A percentile compares a stretch with the other conserved stretches of the same genome.
These are phyloP conservation scores for Mortierella sp. DNA, from an alignment of 371 early-diverging fungal genomes.

Conservation along the genomic window DNA sequence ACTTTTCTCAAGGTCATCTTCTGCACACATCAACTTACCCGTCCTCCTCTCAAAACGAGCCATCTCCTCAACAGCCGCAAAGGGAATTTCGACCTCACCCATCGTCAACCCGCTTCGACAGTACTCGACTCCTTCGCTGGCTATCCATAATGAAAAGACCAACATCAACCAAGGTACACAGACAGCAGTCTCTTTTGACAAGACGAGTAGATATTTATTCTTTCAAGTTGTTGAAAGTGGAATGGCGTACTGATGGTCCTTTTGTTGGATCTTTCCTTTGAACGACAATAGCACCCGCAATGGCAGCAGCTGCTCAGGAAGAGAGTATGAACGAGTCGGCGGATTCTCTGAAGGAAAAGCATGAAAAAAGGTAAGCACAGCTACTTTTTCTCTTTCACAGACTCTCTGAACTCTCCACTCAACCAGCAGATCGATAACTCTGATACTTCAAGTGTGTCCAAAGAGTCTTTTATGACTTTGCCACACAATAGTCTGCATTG, in stretches of 20 bases:
- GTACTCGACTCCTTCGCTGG: slow-evolving; percentile 35
- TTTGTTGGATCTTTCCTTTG: not conserved
- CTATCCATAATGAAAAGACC: slow-evolving; percentile 43
- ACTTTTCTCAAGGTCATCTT: not conserved
- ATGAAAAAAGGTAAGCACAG: slow-evolving; percentile 31
- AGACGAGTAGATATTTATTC: too few species aligned
- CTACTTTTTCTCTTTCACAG: not conserved
- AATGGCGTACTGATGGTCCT: not conserved
- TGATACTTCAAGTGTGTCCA: not conserved
- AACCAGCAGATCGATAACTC: too few species aligned
- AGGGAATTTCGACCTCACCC: not conserved
- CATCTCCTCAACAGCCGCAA: not conserved
- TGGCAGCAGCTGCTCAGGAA: slow-evolving; percentile 35
- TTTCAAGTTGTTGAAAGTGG: not conserved
- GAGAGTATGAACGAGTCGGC: slow-evolving; percentile 30
- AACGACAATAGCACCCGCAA: slow-evolving; percentile 36
- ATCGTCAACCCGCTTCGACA: slow-evolving; percentile 23
- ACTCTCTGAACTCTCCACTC: not conserved
- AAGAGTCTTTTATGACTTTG: not conserved
- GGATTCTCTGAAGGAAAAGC: slow-evolving; percentile 31
- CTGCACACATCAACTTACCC: not conserved
- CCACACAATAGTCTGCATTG: not conserved
- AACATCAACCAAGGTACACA: slow-evolving; percentile 52
- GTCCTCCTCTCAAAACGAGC: not conserved
- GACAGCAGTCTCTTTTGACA: too few species aligned